Conservation (phyloP, 345 rosid species). For the Tarenaya hassleriana region DNA sequence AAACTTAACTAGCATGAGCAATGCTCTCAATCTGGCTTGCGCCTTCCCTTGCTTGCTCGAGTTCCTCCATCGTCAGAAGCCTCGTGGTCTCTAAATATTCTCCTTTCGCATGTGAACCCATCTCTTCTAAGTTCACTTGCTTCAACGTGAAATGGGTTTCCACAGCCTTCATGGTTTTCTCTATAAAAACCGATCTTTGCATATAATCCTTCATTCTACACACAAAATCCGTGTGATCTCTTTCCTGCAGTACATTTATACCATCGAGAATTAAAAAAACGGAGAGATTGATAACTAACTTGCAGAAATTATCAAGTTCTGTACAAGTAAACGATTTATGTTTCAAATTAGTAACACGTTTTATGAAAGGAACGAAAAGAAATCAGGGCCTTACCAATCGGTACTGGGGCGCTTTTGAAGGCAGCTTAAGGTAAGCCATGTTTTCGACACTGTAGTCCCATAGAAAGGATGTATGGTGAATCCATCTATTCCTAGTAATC, state of each 20-base stretch:
- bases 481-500: conserved; percentile 63
- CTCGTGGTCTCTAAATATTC: conserved; percentile 20
- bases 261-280: not conserved
- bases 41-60: conserved; percentile 4
- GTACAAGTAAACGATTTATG: not conserved
- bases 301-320: not conserved
- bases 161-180: conserved; percentile 44
- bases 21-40: conserved; percentile 9
- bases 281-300: not conserved
- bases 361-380: not conserved
- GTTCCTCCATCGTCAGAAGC: conserved; percentile 19
- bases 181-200: conserved; percentile 50
- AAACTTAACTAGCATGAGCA: conserved; percentile 17
- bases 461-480: conserved; percentile 81
- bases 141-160: conserved; percentile 25
- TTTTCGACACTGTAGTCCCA: conserved; percentile 65
- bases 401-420: conserved; percentile 57
- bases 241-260: conserved; percentile 39
- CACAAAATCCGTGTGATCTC: conserved; percentile 59
- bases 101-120: not conserved
- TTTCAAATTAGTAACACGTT: too few relatives aligned
- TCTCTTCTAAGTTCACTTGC: conserved; percentile 15
- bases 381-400: conserved; percentile 38
- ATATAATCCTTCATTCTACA: conserved; percentile 61
- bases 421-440: conserved; percentile 75